Conservation (phyloP, 306 rosid genomes). For the Sesbania bispinosa region DNA sequence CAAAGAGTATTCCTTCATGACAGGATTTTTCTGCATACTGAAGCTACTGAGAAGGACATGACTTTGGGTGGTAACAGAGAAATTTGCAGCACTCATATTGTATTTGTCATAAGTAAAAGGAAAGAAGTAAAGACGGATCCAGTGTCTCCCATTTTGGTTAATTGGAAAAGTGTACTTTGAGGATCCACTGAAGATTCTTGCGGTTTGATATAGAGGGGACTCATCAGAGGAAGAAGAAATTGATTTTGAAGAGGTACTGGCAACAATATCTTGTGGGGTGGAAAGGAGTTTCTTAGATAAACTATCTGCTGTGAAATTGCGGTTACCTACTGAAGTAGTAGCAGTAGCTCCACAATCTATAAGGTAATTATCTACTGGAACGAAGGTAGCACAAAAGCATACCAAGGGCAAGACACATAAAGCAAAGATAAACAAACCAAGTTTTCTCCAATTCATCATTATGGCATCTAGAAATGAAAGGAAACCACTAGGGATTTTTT, state of each 20-base stretch:
- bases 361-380: conserved; percentile 61
- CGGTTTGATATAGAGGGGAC: conserved; percentile 58
- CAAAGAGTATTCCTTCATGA: conserved; percentile 59
- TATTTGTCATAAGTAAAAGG: conserved; percentile 44
- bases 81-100: conserved; percentile 54
- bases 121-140: conserved; percentile 89
- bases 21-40: conserved; percentile 30
- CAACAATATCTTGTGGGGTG: conserved; percentile 54
- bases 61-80: conserved; percentile 51
- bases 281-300: conserved; percentile 52
- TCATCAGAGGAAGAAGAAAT: conserved; percentile 32
- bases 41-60: conserved; percentile 47
- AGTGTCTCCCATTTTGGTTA: conserved; percentile 60
- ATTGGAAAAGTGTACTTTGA: conserved; percentile 67
- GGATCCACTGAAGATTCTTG: conserved; percentile 61
- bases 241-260: conserved; percentile 33
- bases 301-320: conserved; percentile 59
- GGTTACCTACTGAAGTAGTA: conserved; percentile 46
- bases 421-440: conserved; percentile 42
- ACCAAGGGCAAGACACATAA: conserved; percentile 31
- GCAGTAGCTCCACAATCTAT: conserved; percentile 73
- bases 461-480: conserved; percentile 10
- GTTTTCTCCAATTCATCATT: conserved; percentile 42
- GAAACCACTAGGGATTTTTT: not conserved
- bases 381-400: conserved; percentile 44